phyloP scores from a whole-genome alignment of 2,329 filamentous ascomycete species.

The Colletotrichum tofieldiae region DNA sequence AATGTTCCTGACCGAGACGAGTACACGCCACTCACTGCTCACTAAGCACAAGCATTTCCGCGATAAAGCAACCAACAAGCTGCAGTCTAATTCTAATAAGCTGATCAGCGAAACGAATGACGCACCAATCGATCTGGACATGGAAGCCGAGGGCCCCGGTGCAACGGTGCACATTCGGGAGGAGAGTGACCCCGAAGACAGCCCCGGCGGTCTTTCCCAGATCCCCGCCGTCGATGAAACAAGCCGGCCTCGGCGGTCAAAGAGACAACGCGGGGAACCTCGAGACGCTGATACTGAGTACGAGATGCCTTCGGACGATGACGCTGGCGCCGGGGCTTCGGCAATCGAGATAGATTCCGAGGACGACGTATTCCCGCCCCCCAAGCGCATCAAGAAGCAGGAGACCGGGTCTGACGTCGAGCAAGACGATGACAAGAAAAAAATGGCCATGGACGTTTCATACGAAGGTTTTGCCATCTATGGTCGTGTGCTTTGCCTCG shows the following conservation, averaged over 20 bases:
- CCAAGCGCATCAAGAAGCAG: slow-evolving; percentile 63
- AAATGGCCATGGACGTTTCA: slow-evolving; percentile 85
- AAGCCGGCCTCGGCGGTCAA: slow-evolving; percentile 42
- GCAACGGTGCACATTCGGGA: slow-evolving; percentile 62
- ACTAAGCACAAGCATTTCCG: slow-evolving; percentile 87
- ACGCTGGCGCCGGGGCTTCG: slow-evolving; percentile 50
- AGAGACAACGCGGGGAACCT: slow-evolving; percentile 47
- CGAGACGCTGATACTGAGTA: slow-evolving; percentile 51
- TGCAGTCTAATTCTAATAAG: slow-evolving; percentile 75
- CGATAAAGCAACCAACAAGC: slow-evolving; percentile 67
- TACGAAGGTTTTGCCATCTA: slow-evolving; percentile 98
- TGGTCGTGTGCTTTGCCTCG: slow-evolving; percentile 90
- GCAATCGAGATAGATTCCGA: slow-evolving; percentile 58
- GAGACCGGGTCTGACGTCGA: slow-evolving; percentile 49
- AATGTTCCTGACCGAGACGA: slow-evolving; percentile 91
- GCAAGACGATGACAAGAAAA: slow-evolving; percentile 85
- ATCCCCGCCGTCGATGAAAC: slow-evolving; percentile 65
- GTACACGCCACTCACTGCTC: slow-evolving; percentile 87
- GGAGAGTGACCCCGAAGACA: slow-evolving; percentile 72
- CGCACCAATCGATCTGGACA: slow-evolving; percentile 68
- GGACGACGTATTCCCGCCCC: slow-evolving; percentile 57
- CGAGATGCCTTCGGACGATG: slow-evolving; percentile 50
- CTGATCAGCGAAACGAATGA: slow-evolving; percentile 72
- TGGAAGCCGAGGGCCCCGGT: slow-evolving; percentile 53
- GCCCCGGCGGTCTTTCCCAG: slow-evolving; percentile 67